These are phyloP conservation scores for Pleurotus eryngii DNA, from an alignment of 768 basidiomycete genomes.

Conservation along the genomic window DNA sequence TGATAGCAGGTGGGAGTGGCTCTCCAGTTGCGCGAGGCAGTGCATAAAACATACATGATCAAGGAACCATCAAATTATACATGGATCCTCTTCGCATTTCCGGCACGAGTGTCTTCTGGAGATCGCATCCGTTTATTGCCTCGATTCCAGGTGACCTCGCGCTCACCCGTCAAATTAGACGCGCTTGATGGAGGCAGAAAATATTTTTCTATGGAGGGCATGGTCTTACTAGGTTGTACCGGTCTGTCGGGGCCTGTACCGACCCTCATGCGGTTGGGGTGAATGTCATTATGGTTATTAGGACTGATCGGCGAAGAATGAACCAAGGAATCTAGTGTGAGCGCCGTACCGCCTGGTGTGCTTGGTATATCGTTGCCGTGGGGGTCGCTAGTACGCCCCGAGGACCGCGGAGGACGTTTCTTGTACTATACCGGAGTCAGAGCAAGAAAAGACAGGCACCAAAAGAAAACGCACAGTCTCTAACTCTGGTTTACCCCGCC, in stretches of 20 bases:
- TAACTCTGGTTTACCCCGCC: constrained; percentile 84
- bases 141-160: constrained; percentile 16
- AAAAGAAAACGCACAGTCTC: constrained; percentile 52
- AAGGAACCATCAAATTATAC: background rate
- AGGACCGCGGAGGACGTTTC: constrained; percentile 36
- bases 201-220: constrained; percentile 46
- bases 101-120: constrained; percentile 15
- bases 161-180: constrained; percentile 1
- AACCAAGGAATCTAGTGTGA: constrained; percentile 65
- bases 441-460: constrained; percentile 13
- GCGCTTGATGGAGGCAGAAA: constrained; percentile 30
- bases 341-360: constrained; percentile 33
- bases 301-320: constrained; percentile 71
- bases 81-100: constrained; percentile 18
- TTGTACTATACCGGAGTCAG: constrained; percentile 47
- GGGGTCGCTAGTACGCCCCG: constrained; percentile 15
- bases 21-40: too few relatives aligned
- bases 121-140: constrained; percentile 22
- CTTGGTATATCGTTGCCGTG: background rate
- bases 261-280: constrained; percentile 16
- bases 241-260: constrained; percentile 10
- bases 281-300: constrained; percentile 17
- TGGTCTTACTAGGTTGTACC: constrained; percentile 17
- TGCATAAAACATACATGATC: background rate
- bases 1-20: too few relatives aligned